Evolutionary conservation across 306 rosid genomes (phyloP).

Genomic region (Ormosia semicastrata): DNA sequence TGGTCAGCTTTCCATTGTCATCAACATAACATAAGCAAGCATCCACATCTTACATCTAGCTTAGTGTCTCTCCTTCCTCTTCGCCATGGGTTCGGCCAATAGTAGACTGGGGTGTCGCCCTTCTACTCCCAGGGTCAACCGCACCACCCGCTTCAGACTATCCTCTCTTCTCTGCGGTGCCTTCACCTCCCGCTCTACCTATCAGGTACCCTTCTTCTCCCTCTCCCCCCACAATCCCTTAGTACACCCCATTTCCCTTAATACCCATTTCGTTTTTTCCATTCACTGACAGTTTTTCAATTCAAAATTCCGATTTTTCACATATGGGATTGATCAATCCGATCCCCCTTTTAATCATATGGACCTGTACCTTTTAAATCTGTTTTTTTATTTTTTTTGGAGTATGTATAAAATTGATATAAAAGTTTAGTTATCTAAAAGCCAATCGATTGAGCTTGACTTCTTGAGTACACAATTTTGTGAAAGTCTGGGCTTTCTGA

Average conservation of each 20-base stretch:
- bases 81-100: slow-evolving; percentile 66
- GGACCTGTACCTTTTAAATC: background rate
- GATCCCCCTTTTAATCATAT: slow-evolving; percentile 4
- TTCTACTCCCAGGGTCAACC: slow-evolving; percentile 50
- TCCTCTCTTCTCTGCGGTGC: slow-evolving; percentile 77
- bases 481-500: background rate
- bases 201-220: slow-evolving; percentile 43
- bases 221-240: background rate
- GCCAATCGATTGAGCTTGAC: background rate
- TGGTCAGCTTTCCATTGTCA: slow-evolving; percentile 49
- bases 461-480: background rate
- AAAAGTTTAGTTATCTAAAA: background rate
- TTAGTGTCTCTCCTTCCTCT: background rate
- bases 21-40: background rate
- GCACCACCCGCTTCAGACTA: slow-evolving; percentile 56
- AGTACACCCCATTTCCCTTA: background rate
- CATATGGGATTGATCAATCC: slow-evolving; percentile 29
- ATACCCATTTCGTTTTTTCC: slow-evolving; percentile 28
- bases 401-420: background rate
- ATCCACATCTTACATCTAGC: slow-evolving; percentile 17
- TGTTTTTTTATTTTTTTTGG: background rate
- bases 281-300: background rate
- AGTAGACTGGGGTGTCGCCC: slow-evolving; percentile 70
- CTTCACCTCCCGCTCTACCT: slow-evolving; percentile 61
- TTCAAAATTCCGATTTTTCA: slow-evolving; percentile 10